Base-by-base conservation (phyloP, 768 basidiomycete genomes). In the Lentinula lateritia region DNA sequence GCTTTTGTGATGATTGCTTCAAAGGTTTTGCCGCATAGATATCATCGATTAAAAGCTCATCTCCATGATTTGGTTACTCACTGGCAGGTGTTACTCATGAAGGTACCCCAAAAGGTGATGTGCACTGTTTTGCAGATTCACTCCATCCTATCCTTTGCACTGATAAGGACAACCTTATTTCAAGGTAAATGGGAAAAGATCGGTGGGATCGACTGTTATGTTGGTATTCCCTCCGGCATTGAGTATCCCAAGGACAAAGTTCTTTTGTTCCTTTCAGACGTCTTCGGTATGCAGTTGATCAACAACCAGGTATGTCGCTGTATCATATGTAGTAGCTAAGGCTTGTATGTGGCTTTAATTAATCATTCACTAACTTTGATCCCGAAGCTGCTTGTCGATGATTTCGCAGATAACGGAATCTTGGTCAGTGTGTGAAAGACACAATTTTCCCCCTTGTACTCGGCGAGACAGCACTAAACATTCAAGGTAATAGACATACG, bases 171-270 rank as follows among this genome's bases (percentile, higher is more conserved):
- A 28, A 28, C 28, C 28, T 28, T 35, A 12, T 38, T 56, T 16
- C 64, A 76, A 77, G 28, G 78, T 42, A 66, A 66, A 52, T 62
- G 68, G 52, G 71, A 74, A 61, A 65, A 67, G 20, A 72, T 81
- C 55, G 72, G 66, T 9, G 77, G 74, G 4, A 68, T 76, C 52
- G 66, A 70, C n/a, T 74, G 71, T 61, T 80, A 80, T 62, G 73
- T 79, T 56, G 73, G 74, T 0, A 76, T 74, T 3, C 79, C 78
- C 5, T 61, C 69, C n/a, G 48, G 13, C 13, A 69, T 63, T 42
- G 74, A 78, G 46, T 76, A 75, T 48, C 66, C 72, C 39, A 76
- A 75, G 65, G 69, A 75, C 61, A 78, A 77, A 66, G 78, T 72
- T 16, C 53, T 81, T 34, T 66, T 82, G 16, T 78, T 73, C 68